Conservation (phyloP, 208 protist species). For the Acanthamoeba sp. region DNA sequence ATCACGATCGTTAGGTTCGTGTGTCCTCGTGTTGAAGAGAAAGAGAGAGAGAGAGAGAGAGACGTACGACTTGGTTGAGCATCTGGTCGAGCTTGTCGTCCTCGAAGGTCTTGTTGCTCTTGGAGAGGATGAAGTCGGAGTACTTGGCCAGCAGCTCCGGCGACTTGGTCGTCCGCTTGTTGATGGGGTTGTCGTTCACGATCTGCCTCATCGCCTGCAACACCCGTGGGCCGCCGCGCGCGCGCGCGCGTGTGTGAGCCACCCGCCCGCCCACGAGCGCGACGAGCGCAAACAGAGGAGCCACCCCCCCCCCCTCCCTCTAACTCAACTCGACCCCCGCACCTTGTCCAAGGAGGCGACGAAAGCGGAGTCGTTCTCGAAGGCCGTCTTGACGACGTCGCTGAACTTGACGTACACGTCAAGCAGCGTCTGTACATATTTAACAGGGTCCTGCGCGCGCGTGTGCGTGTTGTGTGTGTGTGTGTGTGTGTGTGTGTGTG, state of each 20-base stretch:
- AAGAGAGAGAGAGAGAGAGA: not conserved
- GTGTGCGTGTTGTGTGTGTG: not conserved
- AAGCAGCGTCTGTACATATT: constrained; percentile 87
- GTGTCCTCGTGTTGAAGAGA: not conserved
- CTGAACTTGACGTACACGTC: constrained; percentile 87
- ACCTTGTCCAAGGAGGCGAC: constrained; percentile 88
- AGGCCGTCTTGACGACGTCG: constrained; percentile 82
- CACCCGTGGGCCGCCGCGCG: too few relatives aligned
- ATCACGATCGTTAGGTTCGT: not conserved
- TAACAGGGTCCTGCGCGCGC: constrained; percentile 75
- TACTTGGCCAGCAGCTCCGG: constrained; percentile 91
- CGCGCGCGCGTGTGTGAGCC: constrained; percentile 77
- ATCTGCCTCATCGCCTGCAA: constrained; percentile 32
- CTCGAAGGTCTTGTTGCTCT: constrained; percentile 82
- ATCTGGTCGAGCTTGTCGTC: constrained; percentile 88
- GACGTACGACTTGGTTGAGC: constrained; percentile 82
- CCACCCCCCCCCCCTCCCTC: too few relatives aligned
- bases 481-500: too few relatives aligned
- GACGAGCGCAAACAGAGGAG: constrained; percentile 81
- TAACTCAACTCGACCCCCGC: too few relatives aligned
- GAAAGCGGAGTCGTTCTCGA: constrained; percentile 85
- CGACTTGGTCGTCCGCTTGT: constrained; percentile 79
- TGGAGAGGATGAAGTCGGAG: constrained; percentile 89
- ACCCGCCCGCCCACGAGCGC: constrained; percentile 87
- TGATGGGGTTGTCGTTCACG: constrained; percentile 66